Evolutionary conservation across 352 stramenopile genomes (phyloP).

Genomic region (Phytophthora pistaciae): DNA sequence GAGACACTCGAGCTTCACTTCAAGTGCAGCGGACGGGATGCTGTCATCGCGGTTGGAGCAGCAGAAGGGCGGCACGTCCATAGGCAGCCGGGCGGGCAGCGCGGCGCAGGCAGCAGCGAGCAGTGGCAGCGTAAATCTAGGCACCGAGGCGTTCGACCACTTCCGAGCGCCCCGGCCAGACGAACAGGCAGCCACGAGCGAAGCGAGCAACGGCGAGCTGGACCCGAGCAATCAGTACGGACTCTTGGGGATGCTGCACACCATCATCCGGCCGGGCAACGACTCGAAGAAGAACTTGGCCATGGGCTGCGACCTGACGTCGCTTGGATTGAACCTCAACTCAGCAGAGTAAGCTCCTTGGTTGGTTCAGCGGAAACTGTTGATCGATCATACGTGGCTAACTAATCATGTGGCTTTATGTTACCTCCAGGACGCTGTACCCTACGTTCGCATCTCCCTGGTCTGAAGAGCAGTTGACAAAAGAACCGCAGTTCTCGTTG

Average conservation of each 20-base stretch:
- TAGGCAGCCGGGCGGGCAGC: constrained; percentile 56
- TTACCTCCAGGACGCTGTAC: constrained; percentile 64
- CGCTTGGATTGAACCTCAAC: constrained; percentile 87
- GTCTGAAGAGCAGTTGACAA: constrained; percentile 74
- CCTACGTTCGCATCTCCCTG: constrained; percentile 87
- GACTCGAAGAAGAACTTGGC: constrained; percentile 81
- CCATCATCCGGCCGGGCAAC: constrained; percentile 73
- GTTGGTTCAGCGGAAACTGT: no score
- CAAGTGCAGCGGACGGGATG: constrained; percentile 71
- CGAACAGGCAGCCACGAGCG: constrained; percentile 22
- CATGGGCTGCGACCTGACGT: constrained; percentile 85
- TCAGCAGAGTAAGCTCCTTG: constrained; percentile 71
- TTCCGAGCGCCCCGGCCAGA: constrained; percentile 51
- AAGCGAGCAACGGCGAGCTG: constrained; percentile 53
- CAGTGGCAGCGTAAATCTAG: constrained; percentile 57
- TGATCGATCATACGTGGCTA: neutral
- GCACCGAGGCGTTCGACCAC: constrained; percentile 67
- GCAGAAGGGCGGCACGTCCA: constrained; percentile 58
- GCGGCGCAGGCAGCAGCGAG: constrained; percentile 8
- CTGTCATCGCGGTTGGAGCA: constrained; percentile 51
- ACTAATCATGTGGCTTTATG: neutral
- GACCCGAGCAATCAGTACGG: constrained; percentile 83
- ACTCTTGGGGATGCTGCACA: constrained; percentile 83
- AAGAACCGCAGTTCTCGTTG: constrained; percentile 87
- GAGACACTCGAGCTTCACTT: constrained; percentile 76